Evolutionary conservation across 768 basidiomycete species (phyloP).

Genomic region (Punctularia strigosozonata): DNA sequence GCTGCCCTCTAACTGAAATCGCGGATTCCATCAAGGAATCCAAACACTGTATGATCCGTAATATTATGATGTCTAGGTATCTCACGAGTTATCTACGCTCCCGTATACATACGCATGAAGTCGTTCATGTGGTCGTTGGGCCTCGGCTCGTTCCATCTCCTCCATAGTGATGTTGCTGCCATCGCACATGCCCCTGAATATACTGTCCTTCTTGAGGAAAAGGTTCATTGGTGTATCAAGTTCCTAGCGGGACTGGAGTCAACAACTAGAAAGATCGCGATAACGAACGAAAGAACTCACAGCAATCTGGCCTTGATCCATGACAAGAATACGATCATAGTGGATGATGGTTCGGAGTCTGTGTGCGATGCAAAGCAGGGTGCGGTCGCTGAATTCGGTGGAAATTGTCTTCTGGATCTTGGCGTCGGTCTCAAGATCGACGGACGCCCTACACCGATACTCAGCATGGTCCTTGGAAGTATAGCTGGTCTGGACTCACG

Average conservation of each 20-base stretch:
- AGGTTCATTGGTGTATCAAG: slow-evolving; percentile 69
- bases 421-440: slow-evolving; percentile 82
- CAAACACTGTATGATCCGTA: too few relatives aligned
- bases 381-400: slow-evolving; percentile 71
- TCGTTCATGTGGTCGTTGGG: too few relatives aligned
- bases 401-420: slow-evolving; percentile 90
- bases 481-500: too few relatives aligned
- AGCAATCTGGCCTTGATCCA: slow-evolving; percentile 69
- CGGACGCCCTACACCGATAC: too few relatives aligned
- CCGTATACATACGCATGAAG: too few relatives aligned
- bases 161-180: slow-evolving; percentile 64
- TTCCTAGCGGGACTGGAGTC: slow-evolving; percentile 48
- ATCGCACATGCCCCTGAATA: slow-evolving; percentile 83
- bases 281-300: slow-evolving; percentile 24
- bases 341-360: slow-evolving; percentile 79
- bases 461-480: too few relatives aligned
- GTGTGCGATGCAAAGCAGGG: slow-evolving; percentile 81
- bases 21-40: too few relatives aligned
- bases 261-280: not conserved
- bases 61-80: too few relatives aligned
- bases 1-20: too few relatives aligned
- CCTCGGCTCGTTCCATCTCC: too few relatives aligned
- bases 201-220: slow-evolving; percentile 43
- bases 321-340: slow-evolving; percentile 83
- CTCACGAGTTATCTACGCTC: too few relatives aligned